A percentile compares a stretch with the other conserved stretches of the same genome.
Conservation (phyloP, 2,329 filamentous ascomycete species). For the Domatiomyces globalis region DNA sequence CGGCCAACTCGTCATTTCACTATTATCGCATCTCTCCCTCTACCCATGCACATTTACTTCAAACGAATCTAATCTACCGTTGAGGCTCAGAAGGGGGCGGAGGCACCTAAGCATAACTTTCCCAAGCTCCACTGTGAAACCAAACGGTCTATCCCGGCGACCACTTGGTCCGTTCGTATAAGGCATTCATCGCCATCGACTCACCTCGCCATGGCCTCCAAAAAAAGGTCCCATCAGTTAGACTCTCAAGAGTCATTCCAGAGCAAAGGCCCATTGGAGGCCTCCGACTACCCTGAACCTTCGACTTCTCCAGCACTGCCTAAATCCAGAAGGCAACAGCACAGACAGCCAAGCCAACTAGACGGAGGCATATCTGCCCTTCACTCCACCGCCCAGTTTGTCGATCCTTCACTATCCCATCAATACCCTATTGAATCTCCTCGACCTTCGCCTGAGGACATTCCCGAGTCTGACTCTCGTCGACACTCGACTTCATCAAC, state of each 20-base stretch:
- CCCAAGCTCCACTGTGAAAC: slow-evolving; percentile 16
- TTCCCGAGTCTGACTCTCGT: slow-evolving; percentile 11
- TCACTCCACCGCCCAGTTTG: slow-evolving; percentile 4
- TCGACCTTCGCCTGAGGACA: slow-evolving; percentile 9
- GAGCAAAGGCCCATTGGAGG: not conserved
- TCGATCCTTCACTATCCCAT: slow-evolving; percentile 6
- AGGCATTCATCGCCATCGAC: slow-evolving; percentile 16
- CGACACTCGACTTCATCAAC: slow-evolving; percentile 16
- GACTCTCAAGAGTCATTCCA: not conserved
- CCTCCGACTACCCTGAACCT: slow-evolving; percentile 5
- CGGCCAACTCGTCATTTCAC: slow-evolving; percentile 17
- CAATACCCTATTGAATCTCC: slow-evolving; percentile 9
- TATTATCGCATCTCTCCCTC: slow-evolving; percentile 12
- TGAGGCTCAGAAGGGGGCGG: slow-evolving; percentile 20
- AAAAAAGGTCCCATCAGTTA: slow-evolving; percentile 11
- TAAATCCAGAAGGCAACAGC: slow-evolving; percentile 1
- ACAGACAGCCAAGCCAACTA: not conserved
- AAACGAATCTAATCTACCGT: slow-evolving; percentile 18
- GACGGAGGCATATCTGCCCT: not conserved
- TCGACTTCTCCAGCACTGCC: slow-evolving; percentile 7
- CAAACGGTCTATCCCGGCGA: slow-evolving; percentile 3
- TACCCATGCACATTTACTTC: slow-evolving; percentile 16
- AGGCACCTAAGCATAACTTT: slow-evolving; percentile 13
- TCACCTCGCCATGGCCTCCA: slow-evolving; percentile 15
- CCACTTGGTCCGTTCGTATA: slow-evolving; percentile 16